Conservation (phyloP, 352 stramenopile genomes). For the Peronospora farinosa region DNA sequence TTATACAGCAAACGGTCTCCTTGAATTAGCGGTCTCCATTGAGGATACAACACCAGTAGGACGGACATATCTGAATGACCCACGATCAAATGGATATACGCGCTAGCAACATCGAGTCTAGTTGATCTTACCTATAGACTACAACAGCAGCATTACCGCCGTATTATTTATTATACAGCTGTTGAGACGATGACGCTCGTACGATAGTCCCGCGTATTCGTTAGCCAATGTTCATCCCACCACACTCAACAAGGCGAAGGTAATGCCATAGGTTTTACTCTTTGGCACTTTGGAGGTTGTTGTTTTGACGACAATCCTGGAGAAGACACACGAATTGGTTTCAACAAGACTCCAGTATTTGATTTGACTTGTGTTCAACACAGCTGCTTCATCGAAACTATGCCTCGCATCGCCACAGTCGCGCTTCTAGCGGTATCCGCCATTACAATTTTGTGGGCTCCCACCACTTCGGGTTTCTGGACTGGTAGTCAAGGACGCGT, state of each 20-base stretch:
- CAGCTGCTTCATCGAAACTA: conserved; percentile 1
- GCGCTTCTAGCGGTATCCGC: conserved; percentile 10
- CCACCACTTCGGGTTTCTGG: conserved; percentile 7
- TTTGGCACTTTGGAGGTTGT: too few species aligned
- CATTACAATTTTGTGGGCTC: conserved; percentile 4
- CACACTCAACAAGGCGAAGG: too few species aligned
- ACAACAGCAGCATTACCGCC: too few species aligned
- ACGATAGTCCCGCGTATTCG: not conserved
- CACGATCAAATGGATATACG: too few species aligned
- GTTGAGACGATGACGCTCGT: conserved; percentile 2
- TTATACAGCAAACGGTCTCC: conserved; percentile 1
- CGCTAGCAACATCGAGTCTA: too few species aligned
- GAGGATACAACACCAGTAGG: too few species aligned
- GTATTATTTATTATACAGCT: conserved; percentile 12
- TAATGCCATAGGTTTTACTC: conserved; percentile 3
- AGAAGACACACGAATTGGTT: not conserved
- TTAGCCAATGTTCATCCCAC: too few species aligned
- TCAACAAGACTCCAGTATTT: conserved; percentile 6
- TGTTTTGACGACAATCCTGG: not conserved
- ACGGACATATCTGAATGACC: too few species aligned
- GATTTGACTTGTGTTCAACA: conserved; percentile 17
- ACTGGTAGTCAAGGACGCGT: conserved; percentile 22
- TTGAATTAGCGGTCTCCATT: too few species aligned
- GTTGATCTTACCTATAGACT: conserved; percentile 3
- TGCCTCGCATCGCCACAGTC: conserved; percentile 7